These are phyloP conservation scores for Neurospora crassa DNA, from an alignment of 2,329 filamentous ascomycete species.

Conservation along the genomic window DNA sequence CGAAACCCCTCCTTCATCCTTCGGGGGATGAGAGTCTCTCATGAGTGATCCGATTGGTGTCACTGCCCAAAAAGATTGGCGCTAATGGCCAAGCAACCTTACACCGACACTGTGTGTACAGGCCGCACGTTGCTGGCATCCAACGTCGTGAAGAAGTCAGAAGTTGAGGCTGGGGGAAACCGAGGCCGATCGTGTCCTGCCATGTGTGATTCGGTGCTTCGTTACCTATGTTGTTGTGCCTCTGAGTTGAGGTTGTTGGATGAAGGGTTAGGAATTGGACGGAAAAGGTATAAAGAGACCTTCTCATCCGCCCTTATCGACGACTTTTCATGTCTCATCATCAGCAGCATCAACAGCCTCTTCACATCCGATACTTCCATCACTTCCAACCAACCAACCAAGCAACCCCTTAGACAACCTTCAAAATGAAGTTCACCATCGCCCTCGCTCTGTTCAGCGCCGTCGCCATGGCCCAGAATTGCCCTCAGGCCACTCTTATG, in stretches of 20 bases:
- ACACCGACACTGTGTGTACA: background rate
- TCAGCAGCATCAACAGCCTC: background rate
- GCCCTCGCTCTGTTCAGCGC: background rate
- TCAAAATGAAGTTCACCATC: background rate
- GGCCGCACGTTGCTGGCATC: background rate
- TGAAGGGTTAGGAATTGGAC: background rate
- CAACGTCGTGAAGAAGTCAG: background rate
- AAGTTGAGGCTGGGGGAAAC: background rate
- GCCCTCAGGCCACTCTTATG: slow-evolving; percentile 1
- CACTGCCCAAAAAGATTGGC: background rate
- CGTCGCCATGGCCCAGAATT: background rate
- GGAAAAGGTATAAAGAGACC: background rate
- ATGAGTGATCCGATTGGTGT: background rate
- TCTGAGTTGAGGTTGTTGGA: background rate
- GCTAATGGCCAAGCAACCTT: background rate
- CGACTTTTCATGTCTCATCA: background rate
- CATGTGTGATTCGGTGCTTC: background rate
- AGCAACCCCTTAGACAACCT: background rate
- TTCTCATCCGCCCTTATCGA: background rate
- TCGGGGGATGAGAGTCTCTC: background rate
- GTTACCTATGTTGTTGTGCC: background rate
- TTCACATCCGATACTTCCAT: background rate
- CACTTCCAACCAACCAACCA: background rate
- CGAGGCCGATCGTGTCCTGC: background rate
- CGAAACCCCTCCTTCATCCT: background rate